phyloP scores from a whole-genome alignment of 306 rosid genomes.

The Cajanus cajan region DNA sequence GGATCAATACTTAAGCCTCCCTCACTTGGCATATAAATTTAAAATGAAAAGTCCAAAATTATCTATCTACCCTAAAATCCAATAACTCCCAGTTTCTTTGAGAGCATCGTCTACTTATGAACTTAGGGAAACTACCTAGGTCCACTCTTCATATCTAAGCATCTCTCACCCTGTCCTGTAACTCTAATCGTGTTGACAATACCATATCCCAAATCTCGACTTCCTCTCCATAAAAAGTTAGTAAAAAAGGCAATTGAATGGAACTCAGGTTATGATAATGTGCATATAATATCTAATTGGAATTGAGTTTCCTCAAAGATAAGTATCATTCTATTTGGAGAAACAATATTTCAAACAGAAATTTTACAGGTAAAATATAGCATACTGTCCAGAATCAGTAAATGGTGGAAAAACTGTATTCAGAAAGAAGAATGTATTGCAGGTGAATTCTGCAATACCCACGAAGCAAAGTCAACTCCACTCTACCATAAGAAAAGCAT shows the following conservation, averaged over 20 bases:
- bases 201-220: neutral
- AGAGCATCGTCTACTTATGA: too few species aligned
- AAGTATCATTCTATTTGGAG: neutral
- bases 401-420: neutral
- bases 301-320: constrained; percentile 3
- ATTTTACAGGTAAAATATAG: neutral
- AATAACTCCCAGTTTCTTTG: neutral
- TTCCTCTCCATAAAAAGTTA: neutral
- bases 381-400: neutral
- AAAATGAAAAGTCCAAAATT: neutral
- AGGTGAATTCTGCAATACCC: neutral
- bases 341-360: neutral
- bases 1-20: neutral
- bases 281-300: neutral
- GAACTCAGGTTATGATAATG: neutral
- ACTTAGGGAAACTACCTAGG: neutral
- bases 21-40: neutral
- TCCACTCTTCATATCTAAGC: neutral
- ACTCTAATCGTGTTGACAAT: neutral
- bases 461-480: neutral
- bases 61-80: constrained; percentile 8
- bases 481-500: neutral
- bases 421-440: neutral
- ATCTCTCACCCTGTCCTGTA: neutral
- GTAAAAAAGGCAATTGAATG: neutral